These are phyloP conservation scores for Funneliformis mosseae DNA, from an alignment of 192 early-diverging fungal genomes.

Conservation along the genomic window DNA sequence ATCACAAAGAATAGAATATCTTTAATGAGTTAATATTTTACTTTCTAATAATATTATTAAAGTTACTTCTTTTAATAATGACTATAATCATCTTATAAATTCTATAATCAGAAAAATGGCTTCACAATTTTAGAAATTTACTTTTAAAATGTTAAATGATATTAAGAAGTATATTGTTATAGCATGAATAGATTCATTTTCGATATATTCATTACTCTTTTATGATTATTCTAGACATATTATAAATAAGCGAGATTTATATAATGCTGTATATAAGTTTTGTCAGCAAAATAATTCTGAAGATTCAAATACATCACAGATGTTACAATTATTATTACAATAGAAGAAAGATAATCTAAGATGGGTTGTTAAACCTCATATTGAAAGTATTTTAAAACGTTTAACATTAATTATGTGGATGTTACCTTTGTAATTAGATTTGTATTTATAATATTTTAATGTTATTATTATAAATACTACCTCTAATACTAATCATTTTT, in stretches of 20 bases:
- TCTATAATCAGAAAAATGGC: neutral
- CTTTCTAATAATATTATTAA: neutral
- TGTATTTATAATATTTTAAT: neutral
- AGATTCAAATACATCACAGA: neutral
- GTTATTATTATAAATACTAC: neutral
- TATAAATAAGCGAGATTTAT: neutral
- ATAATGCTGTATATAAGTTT: neutral
- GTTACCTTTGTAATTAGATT: neutral
- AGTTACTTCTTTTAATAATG: neutral
- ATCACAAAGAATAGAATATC: neutral
- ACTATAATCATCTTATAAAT: neutral
- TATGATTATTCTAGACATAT: neutral
- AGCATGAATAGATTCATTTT: neutral
- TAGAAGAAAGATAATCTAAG: neutral
- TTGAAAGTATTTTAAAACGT: neutral
- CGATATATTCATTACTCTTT: neutral
- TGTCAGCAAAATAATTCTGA: neutral
- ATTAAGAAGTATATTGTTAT: neutral
- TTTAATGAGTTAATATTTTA: neutral
- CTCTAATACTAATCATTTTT: neutral
- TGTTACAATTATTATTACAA: neutral
- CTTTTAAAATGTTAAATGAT: neutral
- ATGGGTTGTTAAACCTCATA: neutral
- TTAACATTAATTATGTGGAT: neutral
- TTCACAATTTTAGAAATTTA: neutral